A percentile compares a stretch with the other conserved stretches of the same genome.
Evolutionary conservation across 345 rosid genomes (phyloP).

Genomic region (Syzygium aqueum): DNA sequence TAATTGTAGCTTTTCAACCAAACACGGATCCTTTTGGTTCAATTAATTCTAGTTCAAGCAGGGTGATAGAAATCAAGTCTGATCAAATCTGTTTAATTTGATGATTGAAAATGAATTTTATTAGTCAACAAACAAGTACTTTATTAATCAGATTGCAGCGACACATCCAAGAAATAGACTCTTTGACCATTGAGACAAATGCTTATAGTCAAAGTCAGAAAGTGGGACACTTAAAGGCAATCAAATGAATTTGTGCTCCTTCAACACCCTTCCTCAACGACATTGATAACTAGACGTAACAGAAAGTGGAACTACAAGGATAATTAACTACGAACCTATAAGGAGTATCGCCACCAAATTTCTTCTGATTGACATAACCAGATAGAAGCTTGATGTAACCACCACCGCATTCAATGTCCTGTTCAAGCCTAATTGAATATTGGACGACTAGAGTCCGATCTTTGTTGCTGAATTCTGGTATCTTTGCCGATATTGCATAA

Average conservation of each 20-base stretch:
- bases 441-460: conserved; percentile 79
- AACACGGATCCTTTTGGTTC: background rate
- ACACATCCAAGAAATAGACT: background rate
- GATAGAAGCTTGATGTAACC: conserved; percentile 92
- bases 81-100: background rate
- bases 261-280: background rate
- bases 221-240: background rate
- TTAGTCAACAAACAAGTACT: background rate
- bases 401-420: conserved; percentile 96
- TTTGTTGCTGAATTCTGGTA: conserved; percentile 82
- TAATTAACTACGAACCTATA: conserved; percentile 46
- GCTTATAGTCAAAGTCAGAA: background rate
- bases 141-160: background rate
- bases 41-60: background rate
- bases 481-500: conserved; percentile 84
- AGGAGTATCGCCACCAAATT: conserved; percentile 98
- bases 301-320: background rate
- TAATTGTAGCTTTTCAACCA: background rate
- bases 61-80: background rate
- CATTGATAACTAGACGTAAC: background rate
- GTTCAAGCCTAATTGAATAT: conserved; percentile 77
- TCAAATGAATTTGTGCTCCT: background rate
- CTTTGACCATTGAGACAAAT: background rate
- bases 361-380: conserved; percentile 93
- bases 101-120: background rate